Evolutionary conservation across 1,139 yeast genomes (phyloP), one percentile per base, ranked within the genome.

Genomic region (Lodderomyces orthopsilosis): DNA sequence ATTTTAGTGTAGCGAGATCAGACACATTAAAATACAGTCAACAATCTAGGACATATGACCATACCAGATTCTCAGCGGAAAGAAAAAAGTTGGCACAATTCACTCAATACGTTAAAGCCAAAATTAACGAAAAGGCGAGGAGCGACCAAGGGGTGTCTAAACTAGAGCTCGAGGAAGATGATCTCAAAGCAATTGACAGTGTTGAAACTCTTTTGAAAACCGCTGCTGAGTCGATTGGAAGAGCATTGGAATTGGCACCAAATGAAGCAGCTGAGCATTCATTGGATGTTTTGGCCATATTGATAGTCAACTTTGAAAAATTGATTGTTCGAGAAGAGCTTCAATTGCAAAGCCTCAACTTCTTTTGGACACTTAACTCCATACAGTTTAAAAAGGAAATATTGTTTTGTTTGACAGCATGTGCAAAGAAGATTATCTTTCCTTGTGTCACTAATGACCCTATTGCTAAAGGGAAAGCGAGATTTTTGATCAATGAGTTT

Each of bases 181-280:
- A 63, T 1, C 58, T 63, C 9, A 62, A 78, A 41, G 70, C 70
- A 32, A 55, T 81, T 12, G 57, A 66, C 13, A 67, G 72, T 33
- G 82, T 87, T 2, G 93, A 88, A 53, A 68, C 74, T 1, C 75
- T 88, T 46, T 66, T 90, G 36, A 82, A 82, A 51, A 78, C 88
- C 24, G 76, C 85, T 3, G 87, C 90, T 24, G 98, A 91, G 62
- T 77, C 93, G 1, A 71, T 89, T 6, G 85, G 95, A 2, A 73
- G 98, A 55, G 72, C 85, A 6, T 75, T 88, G 56, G 96, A 89
- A 55, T 65, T 91, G 42, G 74, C 83, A 1, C 88, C 95, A 1
- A 61, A 64, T 17, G 83, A 77, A 49, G 71, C 87, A 6, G 77
- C 85, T 3, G 83, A 79, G 39, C 79, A 82, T 55, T 77, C 90